Evolutionary conservation across 2,329 filamentous ascomycete species (phyloP), one percentile per base, ranked within the genome.

Genomic region (Thermomyces lanuginosus): DNA sequence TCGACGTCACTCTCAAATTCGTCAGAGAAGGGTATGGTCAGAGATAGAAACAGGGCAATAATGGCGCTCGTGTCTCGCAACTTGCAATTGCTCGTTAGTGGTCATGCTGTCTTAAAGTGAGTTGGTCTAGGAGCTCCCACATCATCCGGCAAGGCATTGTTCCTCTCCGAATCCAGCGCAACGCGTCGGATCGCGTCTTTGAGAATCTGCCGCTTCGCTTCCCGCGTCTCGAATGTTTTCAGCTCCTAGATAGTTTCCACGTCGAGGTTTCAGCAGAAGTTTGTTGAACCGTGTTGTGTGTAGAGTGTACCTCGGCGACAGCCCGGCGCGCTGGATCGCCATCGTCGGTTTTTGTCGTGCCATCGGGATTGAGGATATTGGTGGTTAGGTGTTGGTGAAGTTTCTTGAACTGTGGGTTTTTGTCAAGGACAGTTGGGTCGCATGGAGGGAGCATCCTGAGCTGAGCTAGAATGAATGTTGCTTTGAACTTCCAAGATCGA

Each of bases 361-460:
- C 54, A 48, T 60, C 55, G 1, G 45, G 36, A 23, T 52, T 51
- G 15, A 60, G 39, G 2, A 58, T 22, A 6, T 43, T 39, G 1
- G 37, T 45, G 2, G 51, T 56, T 2, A 60, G 24, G 20, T 53
- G 43, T 22, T 53, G 45, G 34, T 59, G 53, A 6, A 59, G 36
- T 22, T 42, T 45, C 33, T 56, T 53, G 26, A 60, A 60, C 26
- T 51, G 45, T 5, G 55, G 52, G 27, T 60, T 58, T 5, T 44
- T 42, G 15, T 48, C 44, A 12, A 59, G 43, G 27, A 56, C 48
- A 13, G 41, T 37, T 4, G 48, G 47, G 21, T 57, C 48, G 22
- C 52, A 53, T 23, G 53, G 51, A 19, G 55, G 55, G 6, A 60
- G 50, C 57, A 60, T 60, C 25, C 28, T 42, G 26, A 24, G 27